These are phyloP conservation scores for Apiospora koreana DNA, from an alignment of 2,329 filamentous ascomycete species.

Conservation along the genomic window DNA sequence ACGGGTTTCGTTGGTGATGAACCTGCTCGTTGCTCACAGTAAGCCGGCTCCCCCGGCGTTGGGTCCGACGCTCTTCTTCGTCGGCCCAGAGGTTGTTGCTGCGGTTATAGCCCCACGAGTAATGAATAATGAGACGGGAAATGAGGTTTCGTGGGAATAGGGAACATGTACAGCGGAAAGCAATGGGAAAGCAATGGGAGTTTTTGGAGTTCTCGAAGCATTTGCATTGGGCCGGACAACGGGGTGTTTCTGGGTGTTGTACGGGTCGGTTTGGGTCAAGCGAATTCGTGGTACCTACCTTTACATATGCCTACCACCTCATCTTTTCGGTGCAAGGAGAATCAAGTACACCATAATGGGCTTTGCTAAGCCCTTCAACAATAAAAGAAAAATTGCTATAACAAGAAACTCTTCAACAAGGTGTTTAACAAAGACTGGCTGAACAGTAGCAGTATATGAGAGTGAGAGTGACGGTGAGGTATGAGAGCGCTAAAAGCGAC, in stretches of 20 bases:
- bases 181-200: conserved; percentile 5
- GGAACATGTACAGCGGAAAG: background rate
- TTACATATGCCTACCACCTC: background rate
- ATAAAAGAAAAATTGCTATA: background rate
- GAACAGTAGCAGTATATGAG: background rate
- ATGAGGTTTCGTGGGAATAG: background rate
- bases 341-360: background rate
- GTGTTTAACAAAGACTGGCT: background rate
- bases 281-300: conserved; percentile 3
- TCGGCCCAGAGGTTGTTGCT: background rate
- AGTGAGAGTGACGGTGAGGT: background rate
- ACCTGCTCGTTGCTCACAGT: background rate
- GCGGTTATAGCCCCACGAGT: background rate
- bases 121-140: conserved; percentile 5
- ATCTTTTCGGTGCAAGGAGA: background rate
- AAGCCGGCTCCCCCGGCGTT: background rate
- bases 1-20: conserved; percentile 1
- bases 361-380: background rate
- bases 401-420: background rate
- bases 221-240: conserved; percentile 8
- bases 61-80: background rate
- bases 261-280: background rate
- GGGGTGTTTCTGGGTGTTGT: background rate
- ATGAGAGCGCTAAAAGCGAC: too few relatives aligned
- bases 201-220: conserved; percentile 13